phyloP scores from a whole-genome alignment of 768 basidiomycete species.

The Sporobolomyces phaffii region DNA sequence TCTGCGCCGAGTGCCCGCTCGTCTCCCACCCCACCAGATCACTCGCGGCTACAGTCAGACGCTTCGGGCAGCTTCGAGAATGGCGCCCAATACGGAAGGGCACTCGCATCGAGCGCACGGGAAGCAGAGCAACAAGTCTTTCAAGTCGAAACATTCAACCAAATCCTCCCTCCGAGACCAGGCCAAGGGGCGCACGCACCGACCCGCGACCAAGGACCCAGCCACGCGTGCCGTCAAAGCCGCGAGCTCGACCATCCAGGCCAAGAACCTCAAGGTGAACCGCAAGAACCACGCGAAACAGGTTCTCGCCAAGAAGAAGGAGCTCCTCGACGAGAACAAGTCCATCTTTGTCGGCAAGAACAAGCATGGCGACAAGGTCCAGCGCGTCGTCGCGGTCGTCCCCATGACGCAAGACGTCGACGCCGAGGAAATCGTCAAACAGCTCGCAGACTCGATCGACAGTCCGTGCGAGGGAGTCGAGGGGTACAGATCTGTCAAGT shows the following conservation, averaged over 20 bases:
- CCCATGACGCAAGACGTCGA: conserved; percentile 68
- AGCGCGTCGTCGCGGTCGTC: conserved; percentile 79
- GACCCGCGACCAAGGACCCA: conserved; percentile 23
- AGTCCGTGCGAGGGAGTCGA: conserved; percentile 51
- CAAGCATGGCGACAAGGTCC: conserved; percentile 58
- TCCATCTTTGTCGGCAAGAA: conserved; percentile 64
- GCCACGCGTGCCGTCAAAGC: conserved; percentile 27
- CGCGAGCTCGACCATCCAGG: conserved; percentile 43
- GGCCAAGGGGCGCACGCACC: conserved; percentile 50
- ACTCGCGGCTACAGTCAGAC: neutral
- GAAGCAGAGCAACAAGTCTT: conserved; percentile 89
- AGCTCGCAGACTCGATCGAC: conserved; percentile 60
- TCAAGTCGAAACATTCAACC: conserved; percentile 72
- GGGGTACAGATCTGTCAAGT: conserved; percentile 28
- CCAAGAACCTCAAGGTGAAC: conserved; percentile 67
- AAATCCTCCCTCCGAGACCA: conserved; percentile 70
- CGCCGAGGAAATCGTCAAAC: conserved; percentile 53
- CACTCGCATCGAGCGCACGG: conserved; percentile 75
- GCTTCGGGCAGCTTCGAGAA: neutral
- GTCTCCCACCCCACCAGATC: neutral
- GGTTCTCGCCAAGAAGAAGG: conserved; percentile 64
- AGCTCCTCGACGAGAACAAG: conserved; percentile 61
- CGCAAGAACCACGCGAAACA: conserved; percentile 82
- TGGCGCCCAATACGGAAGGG: conserved; percentile 19
- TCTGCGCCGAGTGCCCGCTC: no score